Percentiles rank a stretch among this genome's conserved stretches.
Conservation (phyloP, 352 stramenopile genomes). For the Peronospora destructor region DNA sequence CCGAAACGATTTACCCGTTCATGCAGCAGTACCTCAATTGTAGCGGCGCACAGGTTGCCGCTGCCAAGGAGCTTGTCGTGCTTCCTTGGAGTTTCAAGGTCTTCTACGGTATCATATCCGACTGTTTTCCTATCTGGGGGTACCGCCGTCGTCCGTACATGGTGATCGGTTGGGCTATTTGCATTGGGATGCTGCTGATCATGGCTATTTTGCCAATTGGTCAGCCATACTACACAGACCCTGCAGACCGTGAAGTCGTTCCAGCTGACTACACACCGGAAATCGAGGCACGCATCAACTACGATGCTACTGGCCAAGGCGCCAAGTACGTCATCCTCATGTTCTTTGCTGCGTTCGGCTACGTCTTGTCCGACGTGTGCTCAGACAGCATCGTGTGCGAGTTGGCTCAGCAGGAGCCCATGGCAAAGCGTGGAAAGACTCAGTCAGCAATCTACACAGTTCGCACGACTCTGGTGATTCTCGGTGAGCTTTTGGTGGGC, state of each 20-base stretch:
- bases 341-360: constrained; percentile 54
- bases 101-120: constrained; percentile 28
- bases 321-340: constrained; percentile 45
- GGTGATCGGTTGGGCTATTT: constrained; percentile 47
- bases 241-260: constrained; percentile 20
- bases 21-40: constrained; percentile 49
- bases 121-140: constrained; percentile 41
- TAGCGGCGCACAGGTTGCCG: constrained; percentile 38
- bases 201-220: constrained; percentile 40
- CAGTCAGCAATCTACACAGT: constrained; percentile 38
- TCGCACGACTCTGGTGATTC: constrained; percentile 28
- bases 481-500: constrained; percentile 35
- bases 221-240: constrained; percentile 47
- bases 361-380: constrained; percentile 60
- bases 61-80: constrained; percentile 38
- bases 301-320: constrained; percentile 25
- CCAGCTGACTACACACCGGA: constrained; percentile 27
- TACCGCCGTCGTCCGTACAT: constrained; percentile 62
- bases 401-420: constrained; percentile 47
- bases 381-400: constrained; percentile 54
- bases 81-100: constrained; percentile 67
- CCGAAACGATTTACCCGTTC: constrained; percentile 45
- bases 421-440: constrained; percentile 42
- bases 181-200: constrained; percentile 39
- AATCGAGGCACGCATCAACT: constrained; percentile 35